Conservation (phyloP, 1,139 yeast species). For the Blastobotrys proliferans region DNA sequence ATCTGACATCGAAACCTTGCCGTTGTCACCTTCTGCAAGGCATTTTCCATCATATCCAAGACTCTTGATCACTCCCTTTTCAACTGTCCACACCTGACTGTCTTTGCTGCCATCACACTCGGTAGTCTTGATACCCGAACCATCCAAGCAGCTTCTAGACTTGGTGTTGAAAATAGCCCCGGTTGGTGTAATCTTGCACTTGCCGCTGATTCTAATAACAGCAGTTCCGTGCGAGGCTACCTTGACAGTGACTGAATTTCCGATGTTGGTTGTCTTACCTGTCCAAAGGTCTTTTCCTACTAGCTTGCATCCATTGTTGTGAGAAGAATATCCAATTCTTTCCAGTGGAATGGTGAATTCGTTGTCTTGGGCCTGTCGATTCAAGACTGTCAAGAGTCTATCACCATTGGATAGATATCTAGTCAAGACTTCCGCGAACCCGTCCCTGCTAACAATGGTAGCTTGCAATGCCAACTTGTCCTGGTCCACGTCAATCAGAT, state of each 20-base stretch:
- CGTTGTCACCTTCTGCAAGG: too few relatives aligned
- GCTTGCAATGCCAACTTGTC: constrained; percentile 7
- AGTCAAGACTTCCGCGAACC: constrained; percentile 7
- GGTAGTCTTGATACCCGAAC: neutral
- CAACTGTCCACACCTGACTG: constrained; percentile 10
- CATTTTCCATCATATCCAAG: neutral
- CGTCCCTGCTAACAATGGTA: constrained; percentile 4
- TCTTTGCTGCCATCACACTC: constrained; percentile 7
- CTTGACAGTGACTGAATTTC: neutral
- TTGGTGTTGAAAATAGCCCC: constrained; percentile 9
- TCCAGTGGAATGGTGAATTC: constrained; percentile 3
- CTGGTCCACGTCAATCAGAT: constrained; percentile 10
- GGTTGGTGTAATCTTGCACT: constrained; percentile 4
- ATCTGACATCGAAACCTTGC: too few relatives aligned
- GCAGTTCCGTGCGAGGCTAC: constrained; percentile 7
- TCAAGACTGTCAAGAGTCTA: constrained; percentile 9
- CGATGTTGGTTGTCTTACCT: constrained; percentile 1
- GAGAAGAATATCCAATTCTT: constrained; percentile 2
- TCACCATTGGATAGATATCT: constrained; percentile 11
- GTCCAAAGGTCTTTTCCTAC: constrained; percentile 8
- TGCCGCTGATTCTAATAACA: constrained; percentile 2
- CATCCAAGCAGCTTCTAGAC: neutral
- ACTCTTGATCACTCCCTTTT: constrained; percentile 9
- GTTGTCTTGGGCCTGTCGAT: neutral
- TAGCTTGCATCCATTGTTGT: neutral